Percentiles rank a stretch among this genome's conserved stretches.
Conservation (phyloP, 345 rosid genomes). For the Cardamine occulta region DNA sequence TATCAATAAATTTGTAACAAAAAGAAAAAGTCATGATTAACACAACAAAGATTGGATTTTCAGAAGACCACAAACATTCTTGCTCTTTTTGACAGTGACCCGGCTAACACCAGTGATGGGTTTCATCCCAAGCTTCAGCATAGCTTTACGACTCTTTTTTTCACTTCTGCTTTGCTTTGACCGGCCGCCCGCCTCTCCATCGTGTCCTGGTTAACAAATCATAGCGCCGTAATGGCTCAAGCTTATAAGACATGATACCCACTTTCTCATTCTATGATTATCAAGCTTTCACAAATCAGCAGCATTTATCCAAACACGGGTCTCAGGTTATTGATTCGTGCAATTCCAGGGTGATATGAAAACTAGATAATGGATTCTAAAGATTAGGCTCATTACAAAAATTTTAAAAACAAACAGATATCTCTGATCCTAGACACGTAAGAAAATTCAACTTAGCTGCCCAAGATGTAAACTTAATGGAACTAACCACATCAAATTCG, state of each 20-base stretch:
- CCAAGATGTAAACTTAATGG: not conserved
- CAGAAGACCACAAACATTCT: slow-evolving; percentile 58
- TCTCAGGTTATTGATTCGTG: not conserved
- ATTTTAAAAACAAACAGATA: not conserved
- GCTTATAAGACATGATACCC: not conserved
- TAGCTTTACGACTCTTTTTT: slow-evolving; percentile 87
- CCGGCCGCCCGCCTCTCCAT: slow-evolving; percentile 63
- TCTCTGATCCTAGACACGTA: not conserved
- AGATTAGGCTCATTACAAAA: not conserved
- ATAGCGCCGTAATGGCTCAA: not conserved
- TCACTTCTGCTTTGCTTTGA: slow-evolving; percentile 91
- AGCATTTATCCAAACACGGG: not conserved
- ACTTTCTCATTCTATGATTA: not conserved
- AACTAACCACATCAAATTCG: not conserved
- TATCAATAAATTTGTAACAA: not conserved
- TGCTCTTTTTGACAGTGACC: slow-evolving; percentile 81
- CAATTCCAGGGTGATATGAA: not conserved
- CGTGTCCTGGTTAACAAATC: slow-evolving; percentile 42
- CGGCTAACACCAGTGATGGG: slow-evolving; percentile 79
- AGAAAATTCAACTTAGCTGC: not conserved
- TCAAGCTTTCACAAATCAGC: slow-evolving; percentile 8
- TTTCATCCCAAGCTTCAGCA: slow-evolving; percentile 93
- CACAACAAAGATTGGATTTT: not conserved
- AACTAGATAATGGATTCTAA: not conserved
- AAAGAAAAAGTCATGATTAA: not conserved